Evolutionary conservation across 2,329 filamentous ascomycete species (phyloP), one percentile per base, ranked within the genome.

Genomic region (Cyphellophora attinorum): DNA sequence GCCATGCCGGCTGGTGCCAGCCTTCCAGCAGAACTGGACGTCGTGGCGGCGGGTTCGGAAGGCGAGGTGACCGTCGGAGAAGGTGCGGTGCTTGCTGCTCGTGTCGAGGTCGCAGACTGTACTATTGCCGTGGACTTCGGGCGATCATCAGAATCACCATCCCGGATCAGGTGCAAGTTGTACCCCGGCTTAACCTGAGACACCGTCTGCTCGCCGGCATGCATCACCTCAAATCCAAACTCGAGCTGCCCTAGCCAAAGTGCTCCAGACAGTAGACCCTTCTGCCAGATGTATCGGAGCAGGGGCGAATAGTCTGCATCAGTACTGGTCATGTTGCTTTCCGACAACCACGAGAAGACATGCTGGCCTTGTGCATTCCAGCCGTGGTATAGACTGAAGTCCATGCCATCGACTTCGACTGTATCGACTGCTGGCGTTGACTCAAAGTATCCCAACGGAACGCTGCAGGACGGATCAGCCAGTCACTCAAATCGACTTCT

Each of bases 141-240:
- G n/a, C 33, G 34, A 6, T 36, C 31, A 27, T 42, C 40, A 15
- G 38, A 25, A 29, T 42, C 40, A 28, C 37, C 40, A 11, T 40
- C 29, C 27, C 40, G 16, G 31, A 31, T 37, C 11, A 42, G 29
- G 11, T 29, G 29, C 27, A 42, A 21, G n/a, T 34, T 32, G 19
- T 37, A 37, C 19, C 34, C 19, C 13, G 19, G 34, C 19, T 19
- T 15, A 1, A 35, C 37, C 12, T 37, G 17, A 29, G 38, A 42
- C 6, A 25, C 33, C 16, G 40, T 37, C 25, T 35, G 21, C 21
- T 30, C 11, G 10, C 34, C 38, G 12, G 40, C 40, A 35, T 40
- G 34, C 37, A 42, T 39, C 27, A 42, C 31, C 25, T 42, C 40
- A 13, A 35, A 36, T 19, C 40, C 40, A 32, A 42, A 42, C 16